Base-by-base conservation (phyloP, 495 filamentous ascomycete species). In the Aspergillus nidulans region DNA sequence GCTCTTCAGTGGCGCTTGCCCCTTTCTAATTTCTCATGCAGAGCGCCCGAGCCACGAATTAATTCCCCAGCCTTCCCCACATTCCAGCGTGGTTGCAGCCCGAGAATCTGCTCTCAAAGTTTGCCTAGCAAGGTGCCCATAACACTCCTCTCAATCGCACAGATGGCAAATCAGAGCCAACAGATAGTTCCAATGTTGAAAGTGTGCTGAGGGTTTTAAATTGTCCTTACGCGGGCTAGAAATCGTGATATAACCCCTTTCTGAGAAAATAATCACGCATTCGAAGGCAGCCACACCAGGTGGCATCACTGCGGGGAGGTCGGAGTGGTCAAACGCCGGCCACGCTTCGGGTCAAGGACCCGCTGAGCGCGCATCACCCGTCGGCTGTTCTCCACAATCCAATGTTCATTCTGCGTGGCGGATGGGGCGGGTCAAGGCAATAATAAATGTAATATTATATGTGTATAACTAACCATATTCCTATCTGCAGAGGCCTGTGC, bases 31-130 rank as follows among this genome's bases (percentile, higher is more conserved):
- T 47, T 47, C 42, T 19, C 21, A 16, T 28, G 12, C 51, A 25
- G 70, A 70, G 69, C 69, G 68, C 69, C 61, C 58, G 63, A 69
- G 60, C 61, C 69, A 64, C 65, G 55, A 58, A 54, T 20, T 28
- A 41, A 47, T 48, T 8, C 30, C 25, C 13, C 42, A 21, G 42
- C 49, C 32, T 54, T 48, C 52, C 43, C 52, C 52, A 54, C 52
- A 54, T 26, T 28, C 43, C 52, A 54, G 48, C 52, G 52, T 54
- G 51, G 63, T 56, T 65, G 9, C 9, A 9, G 26, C 26, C 26
- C n/a, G n/a, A n/a, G 56, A 43, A 38, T 43, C 41, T 39, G 28
- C 34, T n/a, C n/a, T n/a, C n/a, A n/a, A n/a, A n/a, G n/a, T n/a
- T n/a, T n/a, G n/a, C n/a, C n/a, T n/a, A n/a, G n/a, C n/a, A n/a